phyloP scores from a whole-genome alignment of 352 stramenopile species.

The Phytophthora hibernalis region DNA sequence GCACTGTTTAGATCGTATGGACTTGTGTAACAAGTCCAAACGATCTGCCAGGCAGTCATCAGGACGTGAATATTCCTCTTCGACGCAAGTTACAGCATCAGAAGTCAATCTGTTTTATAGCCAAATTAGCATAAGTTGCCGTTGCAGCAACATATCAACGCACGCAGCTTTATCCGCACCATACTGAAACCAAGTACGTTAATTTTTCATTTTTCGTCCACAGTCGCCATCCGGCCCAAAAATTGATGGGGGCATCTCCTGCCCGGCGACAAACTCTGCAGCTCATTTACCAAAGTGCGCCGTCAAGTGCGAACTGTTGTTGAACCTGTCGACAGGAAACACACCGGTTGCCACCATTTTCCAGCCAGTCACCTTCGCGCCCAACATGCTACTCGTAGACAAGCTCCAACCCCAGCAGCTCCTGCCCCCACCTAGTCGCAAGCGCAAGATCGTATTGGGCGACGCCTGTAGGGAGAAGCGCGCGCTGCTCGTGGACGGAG shows the following conservation, averaged over 20 bases:
- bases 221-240: conserved; percentile 30
- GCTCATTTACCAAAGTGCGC: conserved; percentile 41
- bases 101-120: neutral
- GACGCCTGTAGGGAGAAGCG: conserved; percentile 57
- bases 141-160: too few species aligned
- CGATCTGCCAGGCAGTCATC: neutral
- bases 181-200: conserved; percentile 22
- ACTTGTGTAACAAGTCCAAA: neutral
- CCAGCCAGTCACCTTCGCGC: conserved; percentile 19
- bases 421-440: conserved; percentile 36
- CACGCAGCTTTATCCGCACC: neutral
- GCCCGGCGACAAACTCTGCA: conserved; percentile 1
- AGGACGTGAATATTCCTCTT: neutral
- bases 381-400: conserved; percentile 48
- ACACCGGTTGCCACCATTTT: conserved; percentile 27
- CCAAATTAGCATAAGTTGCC: neutral
- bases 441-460: conserved; percentile 59
- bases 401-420: conserved; percentile 34
- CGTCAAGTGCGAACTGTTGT: conserved; percentile 5
- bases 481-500: conserved; percentile 58
- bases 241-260: conserved; percentile 29
- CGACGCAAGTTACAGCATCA: too few species aligned
- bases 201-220: conserved; percentile 34
- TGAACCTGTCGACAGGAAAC: neutral
- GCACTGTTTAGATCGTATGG: too few species aligned